Evolutionary conservation across 352 stramenopile genomes (phyloP).

Genomic region (Globisporangium nodosum): DNA sequence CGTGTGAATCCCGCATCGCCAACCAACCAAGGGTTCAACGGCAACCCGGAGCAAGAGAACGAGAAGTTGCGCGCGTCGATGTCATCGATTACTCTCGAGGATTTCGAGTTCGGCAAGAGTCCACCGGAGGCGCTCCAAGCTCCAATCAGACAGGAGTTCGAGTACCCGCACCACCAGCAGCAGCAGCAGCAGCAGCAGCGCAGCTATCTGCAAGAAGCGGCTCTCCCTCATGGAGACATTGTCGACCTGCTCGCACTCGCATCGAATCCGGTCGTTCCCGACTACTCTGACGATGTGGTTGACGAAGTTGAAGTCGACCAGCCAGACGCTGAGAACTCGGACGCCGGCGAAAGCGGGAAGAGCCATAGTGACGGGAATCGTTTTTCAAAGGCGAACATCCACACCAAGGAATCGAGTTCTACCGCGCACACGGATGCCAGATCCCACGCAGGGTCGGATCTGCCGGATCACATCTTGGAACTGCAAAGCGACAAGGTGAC

Average conservation of each 20-base stretch:
- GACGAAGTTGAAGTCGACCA: constrained; percentile 2
- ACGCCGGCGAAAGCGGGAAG: constrained; percentile 1
- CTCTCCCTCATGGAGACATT: background rate
- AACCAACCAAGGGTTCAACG: constrained; percentile 14
- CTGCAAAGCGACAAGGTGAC: too few relatives aligned
- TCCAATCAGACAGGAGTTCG: background rate
- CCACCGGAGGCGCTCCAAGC: constrained; percentile 11
- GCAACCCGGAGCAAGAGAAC: constrained; percentile 18
- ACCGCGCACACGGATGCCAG: too few relatives aligned
- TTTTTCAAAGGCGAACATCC: background rate
- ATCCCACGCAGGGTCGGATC: too few relatives aligned
- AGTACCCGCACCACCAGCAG: background rate
- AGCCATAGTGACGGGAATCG: background rate
- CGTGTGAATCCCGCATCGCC: background rate
- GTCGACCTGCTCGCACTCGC: constrained; percentile 21
- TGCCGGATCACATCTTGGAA: too few relatives aligned
- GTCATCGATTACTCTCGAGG: constrained; percentile 45
- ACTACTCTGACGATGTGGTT: constrained; percentile 6
- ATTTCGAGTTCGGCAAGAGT: constrained; percentile 46
- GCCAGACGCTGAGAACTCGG: constrained; percentile 2
- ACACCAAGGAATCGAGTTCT: too few relatives aligned
- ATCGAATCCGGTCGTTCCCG: constrained; percentile 20
- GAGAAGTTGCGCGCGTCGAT: constrained; percentile 11
- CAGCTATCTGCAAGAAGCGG: constrained; percentile 3
- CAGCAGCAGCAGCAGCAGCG: background rate